phyloP scores from a whole-genome alignment of 2,329 filamentous ascomycete species.

The Nigrograna mackinnonii region DNA sequence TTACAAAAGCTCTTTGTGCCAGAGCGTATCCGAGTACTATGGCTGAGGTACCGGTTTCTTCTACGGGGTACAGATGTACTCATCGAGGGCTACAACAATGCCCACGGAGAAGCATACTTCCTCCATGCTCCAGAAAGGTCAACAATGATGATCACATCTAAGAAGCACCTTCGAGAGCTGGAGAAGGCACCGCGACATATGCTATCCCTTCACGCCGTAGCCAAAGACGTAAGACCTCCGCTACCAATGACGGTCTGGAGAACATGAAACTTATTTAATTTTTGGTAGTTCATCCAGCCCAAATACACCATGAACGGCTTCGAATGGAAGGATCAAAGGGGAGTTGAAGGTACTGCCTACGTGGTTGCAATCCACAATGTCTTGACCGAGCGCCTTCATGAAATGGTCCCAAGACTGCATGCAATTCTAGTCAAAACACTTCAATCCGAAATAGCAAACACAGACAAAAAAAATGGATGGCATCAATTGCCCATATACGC shows the following conservation, averaged over 20 bases:
- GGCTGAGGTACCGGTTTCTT: too few species aligned
- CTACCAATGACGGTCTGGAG: too few species aligned
- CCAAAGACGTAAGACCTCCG: slow-evolving; percentile 7
- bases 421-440: neutral
- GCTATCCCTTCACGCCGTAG: slow-evolving; percentile 12
- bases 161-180: slow-evolving; percentile 7
- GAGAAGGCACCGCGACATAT: slow-evolving; percentile 3
- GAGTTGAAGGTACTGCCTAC: slow-evolving; percentile 4
- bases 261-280: neutral
- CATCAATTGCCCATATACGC: neutral
- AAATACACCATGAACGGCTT: slow-evolving; percentile 4
- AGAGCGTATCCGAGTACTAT: too few species aligned
- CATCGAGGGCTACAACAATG: too few species aligned
- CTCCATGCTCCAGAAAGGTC: slow-evolving; percentile 6
- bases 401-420: neutral
- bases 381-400: neutral
- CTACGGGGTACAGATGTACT: too few species aligned
- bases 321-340: slow-evolving; percentile 3
- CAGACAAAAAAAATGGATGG: neutral
- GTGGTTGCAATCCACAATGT: neutral
- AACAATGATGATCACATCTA: slow-evolving; percentile 6
- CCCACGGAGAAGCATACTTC: too few species aligned
- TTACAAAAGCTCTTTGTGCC: too few species aligned
- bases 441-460: neutral
- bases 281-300: slow-evolving; percentile 3